phyloP scores from a whole-genome alignment of 2,329 filamentous ascomycete species.

The Macroventuria anomochaeta region DNA sequence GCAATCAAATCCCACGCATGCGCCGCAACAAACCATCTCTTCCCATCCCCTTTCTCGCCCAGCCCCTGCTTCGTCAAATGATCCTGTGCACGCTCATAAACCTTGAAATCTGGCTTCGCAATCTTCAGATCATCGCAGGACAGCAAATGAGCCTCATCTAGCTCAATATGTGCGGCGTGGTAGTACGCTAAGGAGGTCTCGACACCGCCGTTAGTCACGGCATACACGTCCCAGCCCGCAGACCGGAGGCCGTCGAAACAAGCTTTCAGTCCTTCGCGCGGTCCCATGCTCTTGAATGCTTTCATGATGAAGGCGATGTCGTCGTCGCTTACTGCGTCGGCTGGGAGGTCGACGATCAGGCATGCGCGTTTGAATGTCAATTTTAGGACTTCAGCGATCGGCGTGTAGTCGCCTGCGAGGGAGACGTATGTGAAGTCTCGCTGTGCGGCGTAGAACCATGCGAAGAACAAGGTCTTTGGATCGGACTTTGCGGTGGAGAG shows the following conservation, averaged over 20 bases:
- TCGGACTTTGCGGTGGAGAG: constrained; percentile 22
- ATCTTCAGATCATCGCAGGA: constrained; percentile 30
- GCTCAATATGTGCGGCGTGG: constrained; percentile 23
- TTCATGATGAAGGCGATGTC: constrained; percentile 29
- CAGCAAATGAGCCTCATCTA: constrained; percentile 28
- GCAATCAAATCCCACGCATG: constrained; percentile 36
- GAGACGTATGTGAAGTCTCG: constrained; percentile 37
- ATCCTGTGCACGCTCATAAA: constrained; percentile 29
- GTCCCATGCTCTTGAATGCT: constrained; percentile 31
- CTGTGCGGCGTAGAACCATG: constrained; percentile 38
- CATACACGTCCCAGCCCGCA: constrained; percentile 30
- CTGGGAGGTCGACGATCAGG: constrained; percentile 25
- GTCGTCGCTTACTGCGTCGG: constrained; percentile 24
- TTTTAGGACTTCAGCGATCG: constrained; percentile 30
- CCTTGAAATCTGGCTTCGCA: constrained; percentile 31
- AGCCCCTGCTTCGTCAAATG: constrained; percentile 18
- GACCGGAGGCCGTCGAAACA: constrained; percentile 31
- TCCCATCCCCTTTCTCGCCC: constrained; percentile 15
- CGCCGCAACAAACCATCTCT: constrained; percentile 37
- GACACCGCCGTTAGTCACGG: constrained; percentile 31
- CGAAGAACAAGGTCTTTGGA: constrained; percentile 35
- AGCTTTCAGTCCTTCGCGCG: constrained; percentile 28
- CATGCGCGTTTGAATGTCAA: constrained; percentile 32
- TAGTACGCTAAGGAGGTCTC: constrained; percentile 29
- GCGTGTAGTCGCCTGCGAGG: constrained; percentile 25